phyloP scores from a whole-genome alignment of 2,329 filamentous ascomycete species.

The Epichloe typhina region DNA sequence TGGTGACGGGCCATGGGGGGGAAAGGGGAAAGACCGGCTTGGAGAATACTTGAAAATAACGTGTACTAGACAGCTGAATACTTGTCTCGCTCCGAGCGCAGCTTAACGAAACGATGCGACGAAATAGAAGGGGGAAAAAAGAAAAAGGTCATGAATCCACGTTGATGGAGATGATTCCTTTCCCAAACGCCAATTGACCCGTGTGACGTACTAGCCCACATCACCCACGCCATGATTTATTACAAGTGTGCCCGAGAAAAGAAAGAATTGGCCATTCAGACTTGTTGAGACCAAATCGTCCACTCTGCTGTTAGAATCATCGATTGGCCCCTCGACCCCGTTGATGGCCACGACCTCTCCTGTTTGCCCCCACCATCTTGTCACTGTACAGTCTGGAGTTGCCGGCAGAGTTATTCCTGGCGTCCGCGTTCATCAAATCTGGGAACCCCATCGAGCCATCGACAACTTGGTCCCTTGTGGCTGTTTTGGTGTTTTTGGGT shows the following conservation, averaged over 20 bases:
- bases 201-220: no score
- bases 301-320: background rate
- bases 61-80: no score
- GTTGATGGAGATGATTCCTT: no score
- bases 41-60: no score
- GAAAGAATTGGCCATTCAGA: background rate
- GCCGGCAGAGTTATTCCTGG: constrained; percentile 9
- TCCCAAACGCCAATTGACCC: no score
- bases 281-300: background rate
- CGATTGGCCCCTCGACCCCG: constrained; percentile 6
- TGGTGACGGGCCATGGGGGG: no score
- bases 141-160: no score
- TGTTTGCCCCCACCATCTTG: constrained; percentile 20
- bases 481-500: constrained; percentile 13
- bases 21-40: no score
- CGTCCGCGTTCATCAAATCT: constrained; percentile 27
- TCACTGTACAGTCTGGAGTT: constrained; percentile 42
- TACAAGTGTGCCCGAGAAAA: background rate
- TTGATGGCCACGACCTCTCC: constrained; percentile 16
- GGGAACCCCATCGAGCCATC: constrained; percentile 43
- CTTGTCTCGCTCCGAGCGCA: no score
- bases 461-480: constrained; percentile 28
- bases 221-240: no score
- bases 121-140: no score
- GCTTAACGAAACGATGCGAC: no score